phyloP scores from a whole-genome alignment of 352 stramenopile genomes.

The Phytophthora colocasiae region DNA sequence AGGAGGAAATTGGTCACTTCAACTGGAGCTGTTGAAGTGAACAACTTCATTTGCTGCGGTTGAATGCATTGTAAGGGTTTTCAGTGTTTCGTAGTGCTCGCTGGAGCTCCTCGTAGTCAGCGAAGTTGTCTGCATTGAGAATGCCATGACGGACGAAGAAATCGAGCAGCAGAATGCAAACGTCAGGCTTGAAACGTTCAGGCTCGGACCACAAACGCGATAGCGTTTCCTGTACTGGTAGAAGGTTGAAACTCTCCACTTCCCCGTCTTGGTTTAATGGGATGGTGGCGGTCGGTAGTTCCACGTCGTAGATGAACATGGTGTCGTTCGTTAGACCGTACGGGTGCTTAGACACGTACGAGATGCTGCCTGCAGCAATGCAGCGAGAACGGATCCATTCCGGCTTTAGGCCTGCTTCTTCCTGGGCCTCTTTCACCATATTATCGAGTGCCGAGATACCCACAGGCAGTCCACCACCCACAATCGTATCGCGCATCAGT shows the following conservation, averaged over 20 bases:
- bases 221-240: constrained; percentile 48
- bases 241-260: constrained; percentile 69
- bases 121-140: constrained; percentile 64
- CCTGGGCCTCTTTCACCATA: constrained; percentile 76
- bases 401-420: constrained; percentile 62
- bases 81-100: constrained; percentile 32
- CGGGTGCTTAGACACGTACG: constrained; percentile 61
- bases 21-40: constrained; percentile 15
- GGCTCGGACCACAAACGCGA: constrained; percentile 48
- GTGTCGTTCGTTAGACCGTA: constrained; percentile 70
- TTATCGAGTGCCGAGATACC: constrained; percentile 63
- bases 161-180: constrained; percentile 71
- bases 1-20: constrained; percentile 6
- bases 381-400: constrained; percentile 46
- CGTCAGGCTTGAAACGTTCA: constrained; percentile 75
- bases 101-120: constrained; percentile 55
- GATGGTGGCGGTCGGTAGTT: constrained; percentile 45
- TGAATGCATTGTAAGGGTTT: constrained; percentile 39
- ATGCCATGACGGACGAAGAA: constrained; percentile 72
- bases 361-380: constrained; percentile 55
- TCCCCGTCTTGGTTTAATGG: constrained; percentile 65
- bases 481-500: constrained; percentile 64
- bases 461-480: constrained; percentile 61
- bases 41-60: constrained; percentile 1
- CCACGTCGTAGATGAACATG: constrained; percentile 77